Conservation (phyloP, 495 filamentous ascomycete genomes). For the Aspergillus affinis region DNA sequence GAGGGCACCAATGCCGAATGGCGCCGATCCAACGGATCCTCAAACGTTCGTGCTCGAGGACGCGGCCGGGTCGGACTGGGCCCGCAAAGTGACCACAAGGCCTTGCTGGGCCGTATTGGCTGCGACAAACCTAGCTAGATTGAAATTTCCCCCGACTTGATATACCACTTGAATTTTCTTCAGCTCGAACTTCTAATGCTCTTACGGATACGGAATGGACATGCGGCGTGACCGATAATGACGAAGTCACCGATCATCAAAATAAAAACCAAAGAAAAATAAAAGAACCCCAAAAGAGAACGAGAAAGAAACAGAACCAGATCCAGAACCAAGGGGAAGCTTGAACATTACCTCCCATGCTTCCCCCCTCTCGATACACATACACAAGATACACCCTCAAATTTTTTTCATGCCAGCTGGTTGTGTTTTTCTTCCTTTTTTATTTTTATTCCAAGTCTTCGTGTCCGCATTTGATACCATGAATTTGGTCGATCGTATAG, state of each 20-base stretch:
- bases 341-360: neutral
- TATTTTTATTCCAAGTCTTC: neutral
- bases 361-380: neutral
- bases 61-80: conserved; percentile 56
- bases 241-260: conserved; percentile 1
- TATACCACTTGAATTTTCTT: neutral
- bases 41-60: conserved; percentile 34
- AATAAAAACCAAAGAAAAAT: neutral
- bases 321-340: no score
- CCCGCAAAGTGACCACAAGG: conserved; percentile 71
- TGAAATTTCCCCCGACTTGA: conserved; percentile 6
- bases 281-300: neutral
- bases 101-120: conserved; percentile 69
- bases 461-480: conserved; percentile 23
- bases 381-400: neutral
- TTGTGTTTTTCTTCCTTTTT: conserved; percentile 3
- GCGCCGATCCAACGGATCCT: conserved; percentile 40
- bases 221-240: conserved; percentile 15
- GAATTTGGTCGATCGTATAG: conserved; percentile 12
- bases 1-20: conserved; percentile 45
- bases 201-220: conserved; percentile 17
- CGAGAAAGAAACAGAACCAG: neutral
- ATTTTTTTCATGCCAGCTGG: neutral
- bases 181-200: conserved; percentile 9
- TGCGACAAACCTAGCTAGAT: conserved; percentile 61